A percentile compares a stretch with the other conserved stretches of the same genome.
Conservation (phyloP, 352 stramenopile species). For the Aphanomyces stellatus region DNA sequence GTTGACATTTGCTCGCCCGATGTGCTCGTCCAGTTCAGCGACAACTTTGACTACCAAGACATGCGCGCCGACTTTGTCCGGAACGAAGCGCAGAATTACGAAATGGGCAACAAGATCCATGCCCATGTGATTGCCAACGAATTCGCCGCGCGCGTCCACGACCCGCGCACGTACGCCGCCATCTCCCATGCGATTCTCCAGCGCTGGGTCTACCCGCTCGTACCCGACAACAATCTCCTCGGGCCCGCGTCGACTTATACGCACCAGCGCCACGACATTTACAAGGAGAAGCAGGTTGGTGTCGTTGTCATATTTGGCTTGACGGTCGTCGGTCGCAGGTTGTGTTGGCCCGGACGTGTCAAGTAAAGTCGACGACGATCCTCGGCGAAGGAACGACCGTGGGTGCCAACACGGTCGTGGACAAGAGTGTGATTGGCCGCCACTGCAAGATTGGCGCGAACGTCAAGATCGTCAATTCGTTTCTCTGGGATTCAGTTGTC, state of each 20-base stretch:
- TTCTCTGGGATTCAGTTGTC: constrained; percentile 75
- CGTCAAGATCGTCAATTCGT: constrained; percentile 57
- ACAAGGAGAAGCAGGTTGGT: constrained; percentile 65
- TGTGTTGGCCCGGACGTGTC: constrained; percentile 50
- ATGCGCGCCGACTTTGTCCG: constrained; percentile 92
- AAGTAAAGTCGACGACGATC: constrained; percentile 60
- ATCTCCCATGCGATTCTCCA: constrained; percentile 91
- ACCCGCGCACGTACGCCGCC: constrained; percentile 89
- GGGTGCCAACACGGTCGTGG: constrained; percentile 44
- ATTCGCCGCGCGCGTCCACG: constrained; percentile 92
- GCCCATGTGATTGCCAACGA: constrained; percentile 86
- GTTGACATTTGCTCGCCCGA: constrained; percentile 98
- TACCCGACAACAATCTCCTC: constrained; percentile 88
- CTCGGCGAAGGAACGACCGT: constrained; percentile 47
- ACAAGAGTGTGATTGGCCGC: constrained; percentile 56
- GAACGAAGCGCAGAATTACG: constrained; percentile 96
- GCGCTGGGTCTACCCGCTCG: constrained; percentile 94
- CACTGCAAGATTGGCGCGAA: constrained; percentile 66
- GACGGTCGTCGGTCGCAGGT: background rate
- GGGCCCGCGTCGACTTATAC: constrained; percentile 48
- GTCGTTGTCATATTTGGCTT: background rate
- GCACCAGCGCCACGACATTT: constrained; percentile 74
- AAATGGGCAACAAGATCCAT: constrained; percentile 97
- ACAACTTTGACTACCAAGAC: constrained; percentile 99
- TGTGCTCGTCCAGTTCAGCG: constrained; percentile 94